These are phyloP conservation scores for Beauveria rudraprayagi DNA, from an alignment of 2,329 filamentous ascomycete species.

Conservation along the genomic window DNA sequence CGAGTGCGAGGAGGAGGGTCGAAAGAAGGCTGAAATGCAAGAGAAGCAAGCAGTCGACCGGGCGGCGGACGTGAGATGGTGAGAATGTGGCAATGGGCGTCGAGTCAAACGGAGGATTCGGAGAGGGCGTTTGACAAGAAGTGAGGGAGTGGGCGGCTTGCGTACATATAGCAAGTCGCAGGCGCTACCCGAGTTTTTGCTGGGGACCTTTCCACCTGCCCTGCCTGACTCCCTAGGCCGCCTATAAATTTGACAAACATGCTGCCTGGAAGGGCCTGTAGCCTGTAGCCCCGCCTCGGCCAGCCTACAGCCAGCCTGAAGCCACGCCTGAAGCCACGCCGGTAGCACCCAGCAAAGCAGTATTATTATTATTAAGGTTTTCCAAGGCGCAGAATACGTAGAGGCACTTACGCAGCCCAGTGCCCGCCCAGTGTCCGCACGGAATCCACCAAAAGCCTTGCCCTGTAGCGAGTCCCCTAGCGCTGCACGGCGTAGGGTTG, in stretches of 20 bases:
- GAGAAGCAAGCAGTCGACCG: neutral
- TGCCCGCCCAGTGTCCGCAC: neutral
- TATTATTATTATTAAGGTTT: neutral
- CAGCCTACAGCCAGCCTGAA: no score
- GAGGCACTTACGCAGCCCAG: constrained; percentile 9
- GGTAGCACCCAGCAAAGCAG: neutral
- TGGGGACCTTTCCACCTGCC: neutral
- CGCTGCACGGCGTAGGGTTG: neutral
- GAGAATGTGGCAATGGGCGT: neutral
- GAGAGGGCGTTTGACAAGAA: neutral
- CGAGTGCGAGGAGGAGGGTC: neutral
- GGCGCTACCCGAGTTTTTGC: neutral
- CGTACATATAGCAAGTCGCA: constrained; percentile 1
- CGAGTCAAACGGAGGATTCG: neutral
- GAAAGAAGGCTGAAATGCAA: neutral
- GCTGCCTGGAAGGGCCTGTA: no score
- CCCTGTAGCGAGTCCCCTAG: neutral
- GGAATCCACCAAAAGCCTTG: neutral
- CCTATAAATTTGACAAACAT: neutral
- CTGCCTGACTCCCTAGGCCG: neutral
- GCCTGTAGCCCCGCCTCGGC: neutral
- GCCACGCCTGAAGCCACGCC: no score
- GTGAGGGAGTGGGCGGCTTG: neutral
- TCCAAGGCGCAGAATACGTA: neutral
- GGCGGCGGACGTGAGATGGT: neutral